A percentile compares a stretch with the other conserved stretches of the same genome.
Evolutionary conservation across 331 rosid genomes (phyloP).

Genomic region (Rosa hybrid): DNA sequence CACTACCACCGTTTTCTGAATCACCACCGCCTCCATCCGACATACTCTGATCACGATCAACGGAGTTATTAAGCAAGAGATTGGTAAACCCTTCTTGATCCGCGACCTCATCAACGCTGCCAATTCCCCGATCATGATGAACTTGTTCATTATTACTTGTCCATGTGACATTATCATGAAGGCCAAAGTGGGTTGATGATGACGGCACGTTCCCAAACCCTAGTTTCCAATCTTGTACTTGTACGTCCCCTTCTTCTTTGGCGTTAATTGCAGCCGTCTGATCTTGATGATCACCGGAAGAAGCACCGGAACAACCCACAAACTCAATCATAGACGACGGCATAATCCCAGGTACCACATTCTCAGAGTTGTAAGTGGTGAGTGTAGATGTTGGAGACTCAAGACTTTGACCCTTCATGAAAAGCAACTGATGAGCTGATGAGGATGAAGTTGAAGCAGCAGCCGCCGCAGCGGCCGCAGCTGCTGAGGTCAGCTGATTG

Average conservation of each 20-base stretch:
- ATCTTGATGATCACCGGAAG: slow-evolving; percentile 28
- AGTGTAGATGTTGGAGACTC: slow-evolving; percentile 90
- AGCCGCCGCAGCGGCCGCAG: neutral
- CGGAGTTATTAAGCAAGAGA: slow-evolving; percentile 74
- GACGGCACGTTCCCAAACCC: slow-evolving; percentile 46
- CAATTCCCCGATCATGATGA: slow-evolving; percentile 44
- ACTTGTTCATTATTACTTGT: neutral
- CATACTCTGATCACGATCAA: slow-evolving; percentile 46
- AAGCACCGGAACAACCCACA: slow-evolving; percentile 69
- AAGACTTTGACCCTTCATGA: slow-evolving; percentile 34
- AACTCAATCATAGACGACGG: slow-evolving; percentile 56
- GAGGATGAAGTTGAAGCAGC: slow-evolving; percentile 16
- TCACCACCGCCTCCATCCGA: slow-evolving; percentile 58
- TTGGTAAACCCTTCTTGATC: slow-evolving; percentile 84
- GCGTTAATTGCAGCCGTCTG: slow-evolving; percentile 29
- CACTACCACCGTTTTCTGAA: slow-evolving; percentile 43
- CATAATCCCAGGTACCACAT: slow-evolving; percentile 41
- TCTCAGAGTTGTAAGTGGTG: slow-evolving; percentile 65
- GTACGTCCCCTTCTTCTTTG: slow-evolving; percentile 55
- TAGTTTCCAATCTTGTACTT: slow-evolving; percentile 56
- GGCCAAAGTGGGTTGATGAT: slow-evolving; percentile 24
- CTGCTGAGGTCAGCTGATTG: slow-evolving; percentile 32
- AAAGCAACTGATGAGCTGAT: slow-evolving; percentile 31
- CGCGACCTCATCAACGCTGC: slow-evolving; percentile 25
- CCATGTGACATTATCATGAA: slow-evolving; percentile 12